These are phyloP conservation scores for Chalaropsis thielavioides DNA, from an alignment of 2,329 filamentous ascomycete genomes.

Conservation along the genomic window DNA sequence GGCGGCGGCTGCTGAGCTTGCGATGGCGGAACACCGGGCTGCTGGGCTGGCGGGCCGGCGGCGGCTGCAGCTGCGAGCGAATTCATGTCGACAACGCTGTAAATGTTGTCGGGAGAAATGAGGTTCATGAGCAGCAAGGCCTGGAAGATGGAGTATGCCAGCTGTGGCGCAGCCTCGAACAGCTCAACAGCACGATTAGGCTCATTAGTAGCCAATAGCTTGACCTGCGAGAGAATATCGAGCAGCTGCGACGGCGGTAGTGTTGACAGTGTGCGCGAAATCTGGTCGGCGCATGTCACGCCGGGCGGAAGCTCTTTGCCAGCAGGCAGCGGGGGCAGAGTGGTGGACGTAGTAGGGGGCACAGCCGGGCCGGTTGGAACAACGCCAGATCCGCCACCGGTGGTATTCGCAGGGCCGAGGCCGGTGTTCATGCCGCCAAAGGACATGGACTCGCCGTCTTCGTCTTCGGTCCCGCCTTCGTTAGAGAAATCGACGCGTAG, in stretches of 20 bases:
- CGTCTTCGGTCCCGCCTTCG: conserved; percentile 62
- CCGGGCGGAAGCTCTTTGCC: conserved; percentile 74
- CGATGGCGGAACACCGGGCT: conserved; percentile 21
- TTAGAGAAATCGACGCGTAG: conserved; percentile 93
- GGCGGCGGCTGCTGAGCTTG: conserved; percentile 18
- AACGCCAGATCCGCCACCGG: conserved; percentile 21
- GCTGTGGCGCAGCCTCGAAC: conserved; percentile 75
- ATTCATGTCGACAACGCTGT: conserved; percentile 57
- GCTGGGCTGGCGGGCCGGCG: conserved; percentile 23
- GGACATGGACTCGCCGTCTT: conserved; percentile 29
- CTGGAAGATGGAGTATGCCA: conserved; percentile 91
- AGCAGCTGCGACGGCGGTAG: conserved; percentile 79
- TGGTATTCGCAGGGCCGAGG: conserved; percentile 23
- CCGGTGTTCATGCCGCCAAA: conserved; percentile 12
- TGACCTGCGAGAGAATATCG: conserved; percentile 90
- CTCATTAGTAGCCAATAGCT: conserved; percentile 68
- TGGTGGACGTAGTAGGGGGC: conserved; percentile 30
- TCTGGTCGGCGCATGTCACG: conserved; percentile 74
- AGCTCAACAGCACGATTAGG: conserved; percentile 74
- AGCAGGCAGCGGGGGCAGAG: conserved; percentile 64
- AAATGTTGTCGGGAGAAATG: conserved; percentile 70
- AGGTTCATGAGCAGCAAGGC: conserved; percentile 84
- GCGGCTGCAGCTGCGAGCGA: conserved; percentile 28
- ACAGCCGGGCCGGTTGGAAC: conserved; percentile 25
- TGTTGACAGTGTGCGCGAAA: conserved; percentile 77